Evolutionary conservation across 2,329 filamentous ascomycete species (phyloP), one percentile per base, ranked within the genome.

Genomic region (Aspergillus pseudonomiae): DNA sequence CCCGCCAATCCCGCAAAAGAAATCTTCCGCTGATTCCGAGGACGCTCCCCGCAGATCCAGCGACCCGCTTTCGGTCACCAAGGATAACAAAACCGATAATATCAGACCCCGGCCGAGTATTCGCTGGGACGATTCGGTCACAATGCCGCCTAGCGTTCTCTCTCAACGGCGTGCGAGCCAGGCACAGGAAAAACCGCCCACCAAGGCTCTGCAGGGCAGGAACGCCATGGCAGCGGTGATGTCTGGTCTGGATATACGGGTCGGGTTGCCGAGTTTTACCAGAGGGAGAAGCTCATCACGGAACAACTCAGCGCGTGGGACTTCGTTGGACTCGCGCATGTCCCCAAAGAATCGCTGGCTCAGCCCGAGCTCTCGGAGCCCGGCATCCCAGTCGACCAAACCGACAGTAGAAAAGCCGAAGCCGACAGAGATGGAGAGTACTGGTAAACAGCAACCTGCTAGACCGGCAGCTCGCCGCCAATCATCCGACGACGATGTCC

Each of bases 401-500:
- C 79, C 85, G 16, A 81, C 87, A 52, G 82, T 91, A 4, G 85
- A 87, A 48, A 87, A 88, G 60, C 88, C 87, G 12, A 84, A 85
- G 54, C 75, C 86, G 1, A 80, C 93, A 58, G 89, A 93, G 72
- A 86, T 91, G 77, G 87, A 85, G 63, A 89, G 83, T 66, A 89
- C 90, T 4, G 92, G 93, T 73, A 89, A 57, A 52, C 48, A 19
- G 28, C 48, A 89, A 57, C 78, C 94, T 50, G 83, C 87, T 88
- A n/a, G 28, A n/a, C 89, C 6, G 84, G 86, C 21, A 89, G 90
- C 32, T 86, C 82, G 68, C 50, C 56, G 57, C 11, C 71, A 74
- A 50, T 67, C 68, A 24, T 55, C 64, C 6, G 75, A 73, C 43
- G 72, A 68, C 12, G 74, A 73, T 32, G 71, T 78, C 45, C 81